Evolutionary conservation across 2,329 filamentous ascomycete genomes (phyloP).

Genomic region (Aureobasidium leucospermi): DNA sequence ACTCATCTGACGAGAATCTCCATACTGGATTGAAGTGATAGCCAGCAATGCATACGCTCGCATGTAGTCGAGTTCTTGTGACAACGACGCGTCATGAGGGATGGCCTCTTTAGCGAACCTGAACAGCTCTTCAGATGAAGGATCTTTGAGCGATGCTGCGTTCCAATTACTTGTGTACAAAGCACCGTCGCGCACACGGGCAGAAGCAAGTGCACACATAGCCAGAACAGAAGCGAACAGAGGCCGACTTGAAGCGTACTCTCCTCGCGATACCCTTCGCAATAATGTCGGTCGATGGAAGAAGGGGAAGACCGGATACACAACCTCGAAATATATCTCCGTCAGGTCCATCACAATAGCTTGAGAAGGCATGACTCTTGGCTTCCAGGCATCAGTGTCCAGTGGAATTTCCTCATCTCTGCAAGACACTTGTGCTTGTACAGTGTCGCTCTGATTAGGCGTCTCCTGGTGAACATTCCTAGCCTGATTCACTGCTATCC

Average conservation of each 20-base stretch:
- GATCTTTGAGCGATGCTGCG: slow-evolving; percentile 36
- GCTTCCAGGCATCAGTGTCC: slow-evolving; percentile 19
- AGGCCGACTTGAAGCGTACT: slow-evolving; percentile 33
- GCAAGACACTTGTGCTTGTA: not conserved
- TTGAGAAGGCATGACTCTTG: slow-evolving; percentile 21
- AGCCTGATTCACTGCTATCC: not conserved
- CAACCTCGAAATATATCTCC: slow-evolving; percentile 43
- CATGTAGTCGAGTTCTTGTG: slow-evolving; percentile 35
- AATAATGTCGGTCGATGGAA: slow-evolving; percentile 40
- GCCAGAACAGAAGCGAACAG: slow-evolving; percentile 49
- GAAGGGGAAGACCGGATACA: slow-evolving; percentile 45
- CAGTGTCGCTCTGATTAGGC: not conserved
- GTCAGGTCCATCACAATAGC: slow-evolving; percentile 36
- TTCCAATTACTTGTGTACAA: slow-evolving; percentile 34
- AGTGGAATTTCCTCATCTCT: not conserved
- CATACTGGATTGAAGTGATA: slow-evolving; percentile 45
- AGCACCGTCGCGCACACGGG: slow-evolving; percentile 44
- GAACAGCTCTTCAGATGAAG: slow-evolving; percentile 38
- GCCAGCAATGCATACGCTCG: slow-evolving; percentile 43
- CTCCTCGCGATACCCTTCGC: slow-evolving; percentile 31
- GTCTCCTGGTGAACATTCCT: not conserved
- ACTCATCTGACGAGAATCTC: slow-evolving; percentile 43
- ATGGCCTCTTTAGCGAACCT: slow-evolving; percentile 36
- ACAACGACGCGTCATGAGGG: slow-evolving; percentile 30
- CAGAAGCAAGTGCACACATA: slow-evolving; percentile 43